Evolutionary conservation across 2,329 filamentous ascomycete species (phyloP), one percentile per base, ranked within the genome.

Genomic region (Fusarium sp.): DNA sequence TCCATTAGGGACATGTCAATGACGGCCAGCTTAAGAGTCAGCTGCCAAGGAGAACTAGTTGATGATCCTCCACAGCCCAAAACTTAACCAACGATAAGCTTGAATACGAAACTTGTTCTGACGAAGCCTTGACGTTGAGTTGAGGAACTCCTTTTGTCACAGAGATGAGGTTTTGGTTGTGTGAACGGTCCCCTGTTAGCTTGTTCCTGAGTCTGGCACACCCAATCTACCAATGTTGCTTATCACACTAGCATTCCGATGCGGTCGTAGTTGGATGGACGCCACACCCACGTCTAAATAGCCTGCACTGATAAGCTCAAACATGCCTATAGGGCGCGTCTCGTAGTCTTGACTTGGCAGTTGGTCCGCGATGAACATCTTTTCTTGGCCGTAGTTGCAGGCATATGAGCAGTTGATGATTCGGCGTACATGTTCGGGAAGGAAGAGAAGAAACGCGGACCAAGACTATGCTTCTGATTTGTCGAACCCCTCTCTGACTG

Each of bases 251-350:
- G 39, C 58, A 59, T 72, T 66, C 55, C 64, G 66, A 71, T 63
- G 43, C 58, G 59, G 49, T 58, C 46, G 41, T 44, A 44, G 48
- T 58, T n/a, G 54, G 58, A 59, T 52, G 55, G 55, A 71, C 67
- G 67, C 70, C 70, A 70, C 67, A 61, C 56, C 50, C 58, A 66
- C 55, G 66, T 57, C 60, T 63, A 68, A 70, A 71, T 56, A 56
- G 67, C 55, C 55, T 65, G 59, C 53, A 61, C 73, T 73, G 73
- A 75, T 75, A 75, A 75, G 72, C 60, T 62, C 65, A 43, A 31
- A 60, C 62, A 57, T 43, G 63, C 62, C 55, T 50, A 72, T 53
- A 75, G 73, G 68, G 49, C 59, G 65, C 53, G 43, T 30, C 52
- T 58, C 45, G 21, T 48, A 41, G 39, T 37, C 58, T 66, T 39